Evolutionary conservation across 2,329 filamentous ascomycete species (phyloP).

Genomic region (Colletotrichum cuscutae): DNA sequence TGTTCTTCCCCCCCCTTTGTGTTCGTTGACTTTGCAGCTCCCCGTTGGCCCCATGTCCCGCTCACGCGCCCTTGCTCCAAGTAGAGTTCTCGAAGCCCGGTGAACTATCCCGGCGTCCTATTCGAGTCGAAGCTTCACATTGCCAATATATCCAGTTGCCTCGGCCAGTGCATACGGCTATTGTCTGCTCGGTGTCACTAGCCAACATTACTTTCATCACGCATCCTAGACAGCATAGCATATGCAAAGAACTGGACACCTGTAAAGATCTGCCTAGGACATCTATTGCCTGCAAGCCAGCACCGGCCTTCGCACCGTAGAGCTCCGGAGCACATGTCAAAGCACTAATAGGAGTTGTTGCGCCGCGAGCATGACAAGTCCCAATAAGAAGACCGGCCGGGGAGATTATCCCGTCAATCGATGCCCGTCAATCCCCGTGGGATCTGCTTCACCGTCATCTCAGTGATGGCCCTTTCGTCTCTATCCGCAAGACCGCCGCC

Average conservation of each 20-base stretch:
- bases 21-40: conserved; percentile 1
- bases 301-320: neutral
- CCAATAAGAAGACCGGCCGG: neutral
- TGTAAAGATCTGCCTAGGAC: neutral
- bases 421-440: conserved; percentile 4
- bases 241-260: neutral
- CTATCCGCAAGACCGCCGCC: neutral
- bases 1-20: conserved; percentile 20
- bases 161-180: neutral
- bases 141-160: conserved; percentile 4
- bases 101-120: neutral
- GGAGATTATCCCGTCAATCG: conserved; percentile 32
- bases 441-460: neutral
- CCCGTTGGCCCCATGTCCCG: neutral
- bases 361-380: neutral
- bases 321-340: neutral
- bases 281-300: neutral
- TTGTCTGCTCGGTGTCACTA: neutral
- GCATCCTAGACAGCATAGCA: neutral
- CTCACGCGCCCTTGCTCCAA: conserved; percentile 22
- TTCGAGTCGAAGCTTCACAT: conserved; percentile 11
- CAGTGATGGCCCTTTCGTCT: neutral
- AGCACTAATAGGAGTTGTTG: neutral
- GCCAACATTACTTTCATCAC: neutral
- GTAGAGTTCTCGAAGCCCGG: conserved; percentile 15